Evolutionary conservation across 305 asterid genomes (phyloP).

Genomic region (Striga hermonthica): DNA sequence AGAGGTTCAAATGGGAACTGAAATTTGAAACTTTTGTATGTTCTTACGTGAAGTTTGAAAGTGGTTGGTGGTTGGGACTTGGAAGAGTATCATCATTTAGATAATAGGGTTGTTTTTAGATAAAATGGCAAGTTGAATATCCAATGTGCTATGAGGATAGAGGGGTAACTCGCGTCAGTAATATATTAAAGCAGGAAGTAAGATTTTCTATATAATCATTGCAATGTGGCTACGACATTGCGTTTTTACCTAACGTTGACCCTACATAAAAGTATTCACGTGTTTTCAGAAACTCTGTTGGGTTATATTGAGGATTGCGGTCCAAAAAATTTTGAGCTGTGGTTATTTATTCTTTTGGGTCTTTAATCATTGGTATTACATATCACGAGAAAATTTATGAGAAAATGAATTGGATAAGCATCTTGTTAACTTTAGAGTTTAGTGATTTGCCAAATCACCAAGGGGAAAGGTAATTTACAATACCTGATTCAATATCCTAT

Average conservation of each 20-base stretch:
- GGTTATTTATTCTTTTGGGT: neutral
- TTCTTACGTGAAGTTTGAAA: neutral
- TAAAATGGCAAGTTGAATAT: neutral
- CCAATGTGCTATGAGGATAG: neutral
- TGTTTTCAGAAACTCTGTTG: neutral
- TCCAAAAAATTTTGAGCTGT: slow-evolving; percentile 5
- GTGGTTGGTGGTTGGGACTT: neutral
- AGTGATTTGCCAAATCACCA: slow-evolving; percentile 10
- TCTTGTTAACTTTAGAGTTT: slow-evolving; percentile 15
- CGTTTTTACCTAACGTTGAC: neutral
- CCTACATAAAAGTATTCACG: slow-evolving; percentile 11
- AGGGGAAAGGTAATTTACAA: slow-evolving; percentile 3
- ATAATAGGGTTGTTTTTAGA: neutral
- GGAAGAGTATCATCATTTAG: neutral
- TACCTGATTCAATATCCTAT: slow-evolving; percentile 2
- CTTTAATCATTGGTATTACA: neutral
- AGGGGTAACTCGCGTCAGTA: neutral
- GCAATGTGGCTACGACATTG: neutral
- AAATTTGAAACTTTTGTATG: slow-evolving; percentile 1
- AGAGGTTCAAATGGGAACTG: slow-evolving; percentile 21
- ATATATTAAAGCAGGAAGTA: neutral
- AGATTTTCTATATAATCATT: neutral
- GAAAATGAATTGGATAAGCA: slow-evolving; percentile 21
- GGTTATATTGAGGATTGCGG: neutral
- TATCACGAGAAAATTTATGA: neutral